Evolutionary conservation across 441 rosid species (phyloP), one percentile per base, ranked within the genome.

Genomic region (Adansonia rubrostipa): DNA sequence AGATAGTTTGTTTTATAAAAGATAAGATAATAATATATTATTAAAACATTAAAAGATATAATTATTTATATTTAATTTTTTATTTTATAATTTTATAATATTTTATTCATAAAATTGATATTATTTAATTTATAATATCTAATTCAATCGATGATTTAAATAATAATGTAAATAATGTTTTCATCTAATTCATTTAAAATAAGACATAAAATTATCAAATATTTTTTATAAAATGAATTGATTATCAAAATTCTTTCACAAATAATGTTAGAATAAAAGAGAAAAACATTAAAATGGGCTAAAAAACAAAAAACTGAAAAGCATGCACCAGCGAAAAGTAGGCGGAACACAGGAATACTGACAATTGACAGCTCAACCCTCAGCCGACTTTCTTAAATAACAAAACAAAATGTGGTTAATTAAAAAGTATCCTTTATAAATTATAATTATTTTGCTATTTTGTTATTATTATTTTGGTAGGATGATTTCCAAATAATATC

Each of bases 321-420:
- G 9, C 13, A 40, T 17, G 70, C 73, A 72, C 68, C 81, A 78
- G 73, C 61, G 65, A 80, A 69, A 45, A 6, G 83, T 80, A 60
- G 80, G 77, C 77, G 73, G 54, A 58, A 75, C 79, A 28, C 33
- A 28, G 33, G 2, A 28, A 28, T 2, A 40, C 50, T 68, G 89
- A 86, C 89, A 85, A 54, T 22, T 64, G 64, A 60, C 65, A 22
- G 65, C 65, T 84, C 82, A 83, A 89, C 77, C 75, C 24, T 75
- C 60, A 70, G 83, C 85, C 85, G 84, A 80, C 80, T 80, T 80
- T 80, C 82, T 79, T 82, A 82, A 83, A 58, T 71, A 67, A 66
- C 65, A 20, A 57, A 19, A 48, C 15, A 48, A 64, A 6, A 22
- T 7, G 14, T 19, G 2, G 14, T 19, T 17, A 78, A 48, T 50